A percentile compares a stretch with the other conserved stretches of the same genome.
Conservation (phyloP, 2,329 filamentous ascomycete species). For the Daldinia eschscholtzii region DNA sequence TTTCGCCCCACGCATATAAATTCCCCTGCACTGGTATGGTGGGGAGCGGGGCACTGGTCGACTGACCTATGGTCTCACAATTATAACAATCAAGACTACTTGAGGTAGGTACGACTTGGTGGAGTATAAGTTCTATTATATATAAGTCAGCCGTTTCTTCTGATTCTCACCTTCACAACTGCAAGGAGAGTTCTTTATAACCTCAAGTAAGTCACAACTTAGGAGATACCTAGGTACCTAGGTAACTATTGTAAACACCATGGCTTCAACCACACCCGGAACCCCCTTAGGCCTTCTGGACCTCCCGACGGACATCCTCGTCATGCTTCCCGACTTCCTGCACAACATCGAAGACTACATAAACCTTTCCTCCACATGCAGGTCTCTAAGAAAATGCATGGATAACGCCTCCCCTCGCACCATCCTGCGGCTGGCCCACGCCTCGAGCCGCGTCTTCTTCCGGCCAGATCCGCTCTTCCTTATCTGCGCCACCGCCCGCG, state of each 20-base stretch:
- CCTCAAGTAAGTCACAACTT: no score
- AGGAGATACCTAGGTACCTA: no score
- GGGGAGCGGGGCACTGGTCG: no score
- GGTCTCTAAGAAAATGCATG: conserved; percentile 22
- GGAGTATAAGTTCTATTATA: no score
- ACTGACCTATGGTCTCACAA: no score
- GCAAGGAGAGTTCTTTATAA: no score
- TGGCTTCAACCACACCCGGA: conserved; percentile 5
- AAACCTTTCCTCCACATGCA: conserved; percentile 39
- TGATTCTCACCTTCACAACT: no score
- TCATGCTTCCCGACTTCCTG: conserved; percentile 33
- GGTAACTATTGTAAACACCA: background rate
- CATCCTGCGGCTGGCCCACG: conserved; percentile 34
- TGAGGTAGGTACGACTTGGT: background rate
- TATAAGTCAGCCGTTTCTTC: no score
- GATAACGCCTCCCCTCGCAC: conserved; percentile 15
- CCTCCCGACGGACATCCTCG: conserved; percentile 36
- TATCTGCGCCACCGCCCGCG: conserved; percentile 28
- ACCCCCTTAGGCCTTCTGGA: conserved; percentile 12
- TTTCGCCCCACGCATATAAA: no score
- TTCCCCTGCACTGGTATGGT: no score
- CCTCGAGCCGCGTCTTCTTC: conserved; percentile 29
- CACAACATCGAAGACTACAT: conserved; percentile 38
- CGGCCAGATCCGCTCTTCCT: conserved; percentile 38
- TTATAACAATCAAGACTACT: no score